Conservation (phyloP, 257 asterid species). For the Rauvolfia tetraphylla region DNA sequence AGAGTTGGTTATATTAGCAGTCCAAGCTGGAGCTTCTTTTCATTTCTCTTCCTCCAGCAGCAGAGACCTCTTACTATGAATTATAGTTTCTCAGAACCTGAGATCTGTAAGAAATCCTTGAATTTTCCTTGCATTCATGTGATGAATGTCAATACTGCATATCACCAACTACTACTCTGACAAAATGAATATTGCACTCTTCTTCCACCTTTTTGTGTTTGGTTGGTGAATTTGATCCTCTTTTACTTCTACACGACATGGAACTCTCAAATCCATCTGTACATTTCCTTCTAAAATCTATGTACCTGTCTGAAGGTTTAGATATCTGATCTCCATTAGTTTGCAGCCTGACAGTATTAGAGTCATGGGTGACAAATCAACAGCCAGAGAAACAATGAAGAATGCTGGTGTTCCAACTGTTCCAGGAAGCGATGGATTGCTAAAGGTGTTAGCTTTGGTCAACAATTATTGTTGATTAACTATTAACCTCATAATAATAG, state of each 20-base stretch:
- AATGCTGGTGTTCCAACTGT: slow-evolving; percentile 99
- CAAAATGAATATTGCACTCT: neutral
- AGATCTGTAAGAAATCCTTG: neutral
- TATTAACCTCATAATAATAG: neutral
- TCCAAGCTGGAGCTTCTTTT: neutral
- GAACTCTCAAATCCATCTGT: slow-evolving; percentile 5
- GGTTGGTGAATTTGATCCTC: neutral
- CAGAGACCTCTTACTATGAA: neutral
- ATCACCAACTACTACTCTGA: neutral
- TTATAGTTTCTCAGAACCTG: neutral
- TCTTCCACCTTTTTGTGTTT: neutral
- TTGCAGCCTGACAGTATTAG: slow-evolving; percentile 94
- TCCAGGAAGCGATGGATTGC: slow-evolving; percentile 95
- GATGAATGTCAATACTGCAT: neutral
- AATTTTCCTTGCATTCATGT: neutral
- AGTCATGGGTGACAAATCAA: slow-evolving; percentile 98
- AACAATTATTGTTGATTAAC: neutral
- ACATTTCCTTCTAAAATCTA: neutral
- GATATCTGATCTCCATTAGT: slow-evolving; percentile 10
- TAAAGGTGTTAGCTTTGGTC: slow-evolving; percentile 47
- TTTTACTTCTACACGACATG: neutral
- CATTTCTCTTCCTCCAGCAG: neutral
- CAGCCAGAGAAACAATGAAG: slow-evolving; percentile 99
- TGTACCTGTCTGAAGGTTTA: neutral
- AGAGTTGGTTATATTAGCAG: neutral